Evolutionary conservation across 2,329 filamentous ascomycete genomes (phyloP), one percentile per base, ranked within the genome.

Genomic region (Pseudogymnoascus sp.): DNA sequence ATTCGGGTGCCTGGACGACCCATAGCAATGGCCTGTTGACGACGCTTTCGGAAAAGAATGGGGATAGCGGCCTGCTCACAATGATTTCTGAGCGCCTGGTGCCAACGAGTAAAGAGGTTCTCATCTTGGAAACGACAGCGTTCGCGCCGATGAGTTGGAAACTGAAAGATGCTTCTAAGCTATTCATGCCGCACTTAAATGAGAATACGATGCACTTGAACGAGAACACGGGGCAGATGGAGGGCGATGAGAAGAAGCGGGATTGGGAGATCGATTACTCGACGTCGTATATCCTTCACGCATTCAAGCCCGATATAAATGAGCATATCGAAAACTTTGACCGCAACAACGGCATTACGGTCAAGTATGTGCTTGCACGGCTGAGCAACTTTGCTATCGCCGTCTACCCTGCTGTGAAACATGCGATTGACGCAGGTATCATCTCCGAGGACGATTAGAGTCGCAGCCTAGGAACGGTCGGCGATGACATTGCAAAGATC

Each of bases 111-210:
- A 50, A 61, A 3, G 69, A 72, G 64, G 70, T 73, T 16, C 16
- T 42, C 38, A 42, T 42, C 16, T 29, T 73, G 62, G 63, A 72
- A 31, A 61, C 62, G 14, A 63, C 47, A 21, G 68, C 71, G 4
- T 72, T 72, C 29, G 64, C 69, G 8, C 71, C 71, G 1, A 65
- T 65, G 6, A 66, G 66, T 24, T 72, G 69, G 69, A 66, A 68
- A 65, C 56, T 50, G 13, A 21, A 53, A 35, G 62, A 65, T 24
- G 38, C 66, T 16, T 62, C 61, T 19, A 62, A 29, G 10, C 37
- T 67, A 8, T 62, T 61, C 56, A 38, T 47, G 26, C 63, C 63
- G 5, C 31, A 33, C 31, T 11, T 62, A 16, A n/a, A 42, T 10
- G 62, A 63, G 14, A 19, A 50, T 16, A 16, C 61, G 24, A 26